Evolutionary conservation across 2,329 filamentous ascomycete genomes (phyloP), one percentile per base, ranked within the genome.

Genomic region (Pestalotiopsis sp.): DNA sequence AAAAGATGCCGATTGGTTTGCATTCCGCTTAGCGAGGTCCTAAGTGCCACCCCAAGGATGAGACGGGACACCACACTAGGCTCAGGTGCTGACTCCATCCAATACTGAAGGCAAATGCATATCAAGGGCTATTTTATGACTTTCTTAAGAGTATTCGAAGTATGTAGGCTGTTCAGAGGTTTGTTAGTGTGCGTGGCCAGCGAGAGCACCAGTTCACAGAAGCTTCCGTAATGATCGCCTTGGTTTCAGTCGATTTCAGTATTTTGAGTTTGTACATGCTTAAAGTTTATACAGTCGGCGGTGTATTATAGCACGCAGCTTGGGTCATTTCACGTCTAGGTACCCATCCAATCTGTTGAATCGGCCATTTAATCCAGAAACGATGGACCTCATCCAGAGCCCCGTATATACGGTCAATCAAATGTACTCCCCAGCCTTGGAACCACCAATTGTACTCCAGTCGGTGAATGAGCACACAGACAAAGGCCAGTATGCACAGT

Each of bases 361-460:
- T 73, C 2, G 76, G 74, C 76, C 76, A 77, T 39, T 70, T 69
- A 52, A 78, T 76, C 76, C 75, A 77, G 61, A 75, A 67, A 14
- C 75, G 69, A 67, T 76, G 72, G 14, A 69, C 67, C 9, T 73
- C 70, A 62, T 74, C 71, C n/a, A 78, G 61, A n/a, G 70, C 70
- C 4, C 70, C 69, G 59, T 76, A 74, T 67, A 77, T 76, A n/a
- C 72, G 70, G n/a, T 68, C 68, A 25, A 78, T 71, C 9, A 78
- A 64, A 60, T 77, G 74, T 20, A 74, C 68, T 3, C 74, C 71
- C 75, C 75, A 77, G 3, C 76, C 75, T 45, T 76, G 72, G 14
- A 77, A 70, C 72, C 75, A 76, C 76, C 76, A 78, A 12, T 70
- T 70, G 52, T 75, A 69, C 57, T 77, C 76, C n/a, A 78, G 55